phyloP scores from a whole-genome alignment of 495 filamentous ascomycete species.

The Physcia stellaris region DNA sequence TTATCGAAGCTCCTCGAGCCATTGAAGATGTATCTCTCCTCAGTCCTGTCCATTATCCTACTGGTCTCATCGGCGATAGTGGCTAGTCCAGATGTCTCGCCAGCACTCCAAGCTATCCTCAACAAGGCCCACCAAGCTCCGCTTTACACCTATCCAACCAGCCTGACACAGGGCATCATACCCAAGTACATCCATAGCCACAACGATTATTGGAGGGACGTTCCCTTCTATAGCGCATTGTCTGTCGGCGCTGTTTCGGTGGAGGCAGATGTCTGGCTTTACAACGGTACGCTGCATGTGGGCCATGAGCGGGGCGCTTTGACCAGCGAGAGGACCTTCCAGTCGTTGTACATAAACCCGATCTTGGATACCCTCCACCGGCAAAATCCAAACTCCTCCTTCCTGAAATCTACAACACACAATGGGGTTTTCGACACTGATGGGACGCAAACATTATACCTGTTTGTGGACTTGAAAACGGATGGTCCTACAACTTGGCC shows the following conservation, averaged over 20 bases:
- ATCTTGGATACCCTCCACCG: constrained; percentile 34
- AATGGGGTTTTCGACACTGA: constrained; percentile 36
- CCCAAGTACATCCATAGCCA: constrained; percentile 18
- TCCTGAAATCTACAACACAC: constrained; percentile 7
- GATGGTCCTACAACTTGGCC: constrained; percentile 34
- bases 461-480: constrained; percentile 63
- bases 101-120: constrained; percentile 3
- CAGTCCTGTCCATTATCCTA: no score
- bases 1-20: no score
- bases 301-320: constrained; percentile 37
- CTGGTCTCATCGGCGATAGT: no score
- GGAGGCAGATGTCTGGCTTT: constrained; percentile 84
- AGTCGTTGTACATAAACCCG: constrained; percentile 41
- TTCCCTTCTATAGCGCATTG: constrained; percentile 36
- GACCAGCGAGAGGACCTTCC: constrained; percentile 33
- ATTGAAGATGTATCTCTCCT: no score
- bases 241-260: constrained; percentile 52
- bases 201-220: constrained; percentile 17
- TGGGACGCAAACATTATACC: constrained; percentile 45
- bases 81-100: no score
- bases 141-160: constrained; percentile 26
- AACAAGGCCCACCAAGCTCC: neutral
- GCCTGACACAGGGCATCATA: constrained; percentile 30
- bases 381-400: constrained; percentile 24
- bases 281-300: constrained; percentile 47